Percentiles rank a stretch among this genome's conserved stretches.
phyloP scores from a whole-genome alignment of 805 yeast genomes.

The Priceomyces castillae region DNA sequence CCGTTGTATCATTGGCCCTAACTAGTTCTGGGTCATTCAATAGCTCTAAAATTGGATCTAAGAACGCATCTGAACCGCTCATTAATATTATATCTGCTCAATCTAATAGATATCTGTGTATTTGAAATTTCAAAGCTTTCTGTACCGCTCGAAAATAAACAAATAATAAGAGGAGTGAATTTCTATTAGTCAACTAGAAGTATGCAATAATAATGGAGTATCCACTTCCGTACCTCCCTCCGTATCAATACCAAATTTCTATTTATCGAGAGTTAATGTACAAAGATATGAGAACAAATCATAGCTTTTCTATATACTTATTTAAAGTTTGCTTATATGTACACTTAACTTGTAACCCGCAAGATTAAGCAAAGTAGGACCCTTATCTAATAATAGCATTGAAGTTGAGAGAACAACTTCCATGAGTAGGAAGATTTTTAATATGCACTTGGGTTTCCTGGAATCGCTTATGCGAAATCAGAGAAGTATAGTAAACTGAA shows the following conservation, averaged over 20 bases:
- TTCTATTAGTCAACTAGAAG: too few species aligned
- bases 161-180: not conserved
- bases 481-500: too few species aligned
- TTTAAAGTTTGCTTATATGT: not conserved
- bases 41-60: conserved; percentile 48
- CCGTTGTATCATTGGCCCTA: conserved; percentile 38
- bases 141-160: not conserved
- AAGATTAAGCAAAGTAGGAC: not conserved
- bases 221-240: too few species aligned
- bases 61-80: conserved; percentile 22
- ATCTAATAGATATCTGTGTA: not conserved
- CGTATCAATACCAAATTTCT: too few species aligned
- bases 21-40: conserved; percentile 50
- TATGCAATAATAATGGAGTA: too few species aligned
- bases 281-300: too few species aligned
- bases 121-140: not conserved
- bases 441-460: too few species aligned
- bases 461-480: too few species aligned
- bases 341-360: not conserved
- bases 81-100: conserved; percentile 1
- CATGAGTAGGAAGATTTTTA: too few species aligned
- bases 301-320: not conserved
- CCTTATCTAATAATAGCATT: not conserved
- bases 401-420: too few species aligned
- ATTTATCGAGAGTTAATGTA: too few species aligned